Conservation (phyloP, 2,329 filamentous ascomycete genomes). For the Talaromyces rugulosus region DNA sequence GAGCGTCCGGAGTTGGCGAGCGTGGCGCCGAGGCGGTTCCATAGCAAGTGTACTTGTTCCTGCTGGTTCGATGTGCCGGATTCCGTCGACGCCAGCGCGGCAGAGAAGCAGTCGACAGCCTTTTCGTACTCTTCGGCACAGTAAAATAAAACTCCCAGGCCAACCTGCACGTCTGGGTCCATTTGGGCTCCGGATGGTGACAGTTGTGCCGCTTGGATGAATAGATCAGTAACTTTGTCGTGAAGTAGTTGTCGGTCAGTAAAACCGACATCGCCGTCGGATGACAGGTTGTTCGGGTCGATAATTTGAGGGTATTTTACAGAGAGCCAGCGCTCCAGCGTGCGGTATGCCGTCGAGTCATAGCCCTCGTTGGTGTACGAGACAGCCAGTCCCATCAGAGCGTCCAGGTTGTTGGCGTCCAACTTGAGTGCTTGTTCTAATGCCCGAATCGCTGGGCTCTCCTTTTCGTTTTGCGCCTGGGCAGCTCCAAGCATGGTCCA, state of each 20-base stretch:
- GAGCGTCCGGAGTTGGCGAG: conserved; percentile 89
- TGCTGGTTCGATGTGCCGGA: conserved; percentile 77
- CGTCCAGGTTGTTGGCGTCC: conserved; percentile 80
- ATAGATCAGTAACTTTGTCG: conserved; percentile 82
- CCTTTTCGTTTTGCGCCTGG: conserved; percentile 98
- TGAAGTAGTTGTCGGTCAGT: conserved; percentile 88
- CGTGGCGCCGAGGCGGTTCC: conserved; percentile 95
- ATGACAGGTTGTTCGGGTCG: conserved; percentile 66
- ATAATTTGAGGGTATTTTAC: conserved; percentile 86
- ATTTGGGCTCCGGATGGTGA: conserved; percentile 90
- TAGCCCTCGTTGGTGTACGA: conserved; percentile 99
- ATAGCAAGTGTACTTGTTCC: conserved; percentile 86
- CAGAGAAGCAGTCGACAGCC: conserved; percentile 95
- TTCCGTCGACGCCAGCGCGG: conserved; percentile 81
- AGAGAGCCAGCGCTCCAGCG: conserved; percentile 94
- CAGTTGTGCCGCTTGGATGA: conserved; percentile 87
- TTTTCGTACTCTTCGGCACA: conserved; percentile 97
- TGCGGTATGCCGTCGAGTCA: conserved; percentile 93
- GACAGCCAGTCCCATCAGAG: conserved; percentile 91
- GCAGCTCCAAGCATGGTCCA: conserved; percentile 90
- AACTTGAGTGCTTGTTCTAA: conserved; percentile 86
- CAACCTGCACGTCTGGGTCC: conserved; percentile 98
- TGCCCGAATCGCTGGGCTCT: conserved; percentile 89
- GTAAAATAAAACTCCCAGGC: conserved; percentile 94
- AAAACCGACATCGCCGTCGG: conserved; percentile 81